phyloP scores from a whole-genome alignment of 176 grass and related monocot species.

The Oryza punctata region DNA sequence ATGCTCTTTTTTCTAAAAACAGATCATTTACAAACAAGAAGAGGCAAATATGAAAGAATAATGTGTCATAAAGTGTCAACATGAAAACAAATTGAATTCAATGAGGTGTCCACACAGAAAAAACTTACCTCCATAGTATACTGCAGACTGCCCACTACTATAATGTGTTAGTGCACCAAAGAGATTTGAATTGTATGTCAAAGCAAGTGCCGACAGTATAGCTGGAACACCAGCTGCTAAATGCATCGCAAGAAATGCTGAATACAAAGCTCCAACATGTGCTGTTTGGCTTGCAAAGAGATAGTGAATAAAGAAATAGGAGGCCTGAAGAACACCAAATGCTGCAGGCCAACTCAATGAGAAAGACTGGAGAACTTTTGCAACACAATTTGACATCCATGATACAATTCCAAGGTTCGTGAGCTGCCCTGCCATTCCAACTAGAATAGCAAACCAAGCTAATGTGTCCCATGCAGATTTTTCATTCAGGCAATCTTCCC shows the following conservation, averaged over 20 bases:
- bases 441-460: conserved; percentile 97
- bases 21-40: background rate
- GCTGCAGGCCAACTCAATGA: conserved; percentile 93
- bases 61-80: background rate
- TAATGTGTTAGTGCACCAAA: conserved; percentile 96
- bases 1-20: background rate
- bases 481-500: conserved; percentile 95
- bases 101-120: background rate
- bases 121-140: conserved; percentile 90
- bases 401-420: conserved; percentile 77
- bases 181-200: conserved; percentile 92
- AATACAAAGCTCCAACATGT: conserved; percentile 89
- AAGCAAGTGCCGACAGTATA: conserved; percentile 73
- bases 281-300: conserved; percentile 95
- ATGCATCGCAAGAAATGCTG: conserved; percentile 95
- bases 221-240: conserved; percentile 90
- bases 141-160: conserved; percentile 91
- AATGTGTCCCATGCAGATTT: conserved; percentile 98
- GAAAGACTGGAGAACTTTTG: conserved; percentile 74
- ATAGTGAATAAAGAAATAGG: conserved; percentile 96
- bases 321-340: conserved; percentile 88
- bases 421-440: conserved; percentile 93
- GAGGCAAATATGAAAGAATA: background rate
- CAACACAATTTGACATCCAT: conserved; percentile 93
- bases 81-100: conserved; percentile 13